Conservation (phyloP, 164 flowering plant genomes). For the Liquidambar formosana region DNA sequence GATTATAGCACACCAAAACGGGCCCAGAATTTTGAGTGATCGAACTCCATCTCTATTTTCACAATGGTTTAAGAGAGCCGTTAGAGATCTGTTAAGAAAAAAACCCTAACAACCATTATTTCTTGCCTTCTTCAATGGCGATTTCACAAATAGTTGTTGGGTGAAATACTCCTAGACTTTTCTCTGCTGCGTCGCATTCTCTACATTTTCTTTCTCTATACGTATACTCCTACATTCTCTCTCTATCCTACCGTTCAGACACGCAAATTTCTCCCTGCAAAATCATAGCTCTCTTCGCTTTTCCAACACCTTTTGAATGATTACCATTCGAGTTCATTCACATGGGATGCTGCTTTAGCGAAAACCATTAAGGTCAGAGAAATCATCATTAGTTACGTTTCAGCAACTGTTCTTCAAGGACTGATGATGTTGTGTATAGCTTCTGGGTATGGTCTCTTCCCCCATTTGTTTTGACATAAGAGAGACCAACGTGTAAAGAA, state of each 20-base stretch:
- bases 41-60: neutral
- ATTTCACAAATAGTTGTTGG: neutral
- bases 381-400: neutral
- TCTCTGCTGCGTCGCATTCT: neutral
- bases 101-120: neutral
- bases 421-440: neutral
- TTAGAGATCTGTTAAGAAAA: neutral
- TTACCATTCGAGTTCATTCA: neutral
- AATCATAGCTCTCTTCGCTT: neutral
- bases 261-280: neutral
- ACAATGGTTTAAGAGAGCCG: neutral
- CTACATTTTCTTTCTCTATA: neutral
- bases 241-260: neutral
- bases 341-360: neutral
- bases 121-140: constrained; percentile 2
- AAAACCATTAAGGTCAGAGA: neutral
- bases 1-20: no score
- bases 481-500: neutral
- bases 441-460: neutral
- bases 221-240: neutral
- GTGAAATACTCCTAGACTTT: neutral
- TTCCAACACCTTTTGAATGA: neutral
- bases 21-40: no score
- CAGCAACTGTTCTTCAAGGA: neutral
- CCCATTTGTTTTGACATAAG: neutral